Evolutionary conservation across 345 rosid genomes (phyloP).

Genomic region (Carallia pectinifolia): DNA sequence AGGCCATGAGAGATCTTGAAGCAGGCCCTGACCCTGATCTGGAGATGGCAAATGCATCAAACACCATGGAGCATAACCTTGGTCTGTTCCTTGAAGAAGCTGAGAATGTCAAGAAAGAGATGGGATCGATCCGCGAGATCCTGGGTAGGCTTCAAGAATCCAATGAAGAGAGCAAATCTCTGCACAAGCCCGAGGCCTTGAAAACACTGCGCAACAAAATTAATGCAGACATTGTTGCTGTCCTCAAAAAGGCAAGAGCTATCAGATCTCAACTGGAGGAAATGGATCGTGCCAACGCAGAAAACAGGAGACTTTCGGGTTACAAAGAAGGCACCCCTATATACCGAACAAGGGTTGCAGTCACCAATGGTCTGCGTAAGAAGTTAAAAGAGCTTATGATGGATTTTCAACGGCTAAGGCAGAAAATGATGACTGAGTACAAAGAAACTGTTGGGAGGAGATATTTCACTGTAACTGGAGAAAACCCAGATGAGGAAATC

Average conservation of each 20-base stretch:
- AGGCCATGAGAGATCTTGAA: conserved; percentile 90
- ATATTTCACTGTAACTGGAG: conserved; percentile 89
- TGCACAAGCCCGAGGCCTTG: conserved; percentile 74
- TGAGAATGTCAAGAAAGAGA: conserved; percentile 80
- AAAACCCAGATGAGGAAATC: conserved; percentile 72
- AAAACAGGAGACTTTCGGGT: conserved; percentile 76
- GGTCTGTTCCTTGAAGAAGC: conserved; percentile 85
- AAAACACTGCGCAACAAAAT: conserved; percentile 62
- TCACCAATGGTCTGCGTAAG: conserved; percentile 76
- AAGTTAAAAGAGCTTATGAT: conserved; percentile 87
- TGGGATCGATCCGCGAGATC: conserved; percentile 64
- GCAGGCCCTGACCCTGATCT: conserved; percentile 64
- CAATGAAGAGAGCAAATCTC: conserved; percentile 75
- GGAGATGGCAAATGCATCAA: conserved; percentile 54
- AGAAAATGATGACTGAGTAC: conserved; percentile 86
- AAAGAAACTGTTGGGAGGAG: conserved; percentile 88
- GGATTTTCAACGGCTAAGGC: conserved; percentile 90
- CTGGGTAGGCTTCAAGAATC: conserved; percentile 56
- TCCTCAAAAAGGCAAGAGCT: conserved; percentile 56
- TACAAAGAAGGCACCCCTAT: conserved; percentile 73
- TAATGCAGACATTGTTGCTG: conserved; percentile 65
- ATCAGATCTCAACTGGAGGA: conserved; percentile 72
- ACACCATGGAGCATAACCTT: conserved; percentile 62
- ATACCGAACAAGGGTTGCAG: conserved; percentile 75
- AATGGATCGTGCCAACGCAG: conserved; percentile 78